Evolutionary conservation across 306 rosid genomes (phyloP), one percentile per base, ranked within the genome.

Genomic region (Lathyrus aphaca): DNA sequence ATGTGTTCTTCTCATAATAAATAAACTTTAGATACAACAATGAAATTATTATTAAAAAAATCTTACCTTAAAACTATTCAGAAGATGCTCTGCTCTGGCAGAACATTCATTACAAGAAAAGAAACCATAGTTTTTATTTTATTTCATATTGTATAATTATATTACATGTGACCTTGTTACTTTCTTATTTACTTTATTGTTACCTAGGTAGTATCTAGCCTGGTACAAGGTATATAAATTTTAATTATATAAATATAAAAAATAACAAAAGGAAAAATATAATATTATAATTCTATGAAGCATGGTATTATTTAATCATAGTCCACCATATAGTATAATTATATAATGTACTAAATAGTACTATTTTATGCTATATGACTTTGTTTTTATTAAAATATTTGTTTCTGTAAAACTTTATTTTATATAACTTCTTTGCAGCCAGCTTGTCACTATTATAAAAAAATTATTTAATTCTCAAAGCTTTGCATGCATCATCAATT

Each of bases 401-500:
- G 59, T 72, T 63, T 35, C 19, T 17, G 14, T 55, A 54, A 10
- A 55, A 43, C 46, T 7, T 59, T 78, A 54, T 64, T 78, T 75
- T 79, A 72, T 71, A 68, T 12, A 59, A 79, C 50, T 39, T 48
- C 61, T 59, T 64, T 55, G 79, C 77, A 61, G 54, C 77, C 58
- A 69, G 59, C 77, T 54, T 54, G 74, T 71, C 80, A 82, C 73
- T 73, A 37, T 42, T 37, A 45, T 76, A 32, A 40, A 73, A 73
- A 42, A 58, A 17, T 61, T 54, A n/a, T 74, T 79, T 72, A 74
- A 53, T 74, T 50, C 18, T 75, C 38, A 27, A 56, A 72, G 74
- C 57, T 57, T 78, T 72, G 51, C 66, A 80, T 66, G 51, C 72
- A 77, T 59, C 86, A 73, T 76, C 68, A 77, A 76, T 77, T 82